Conservation (phyloP, 768 basidiomycete genomes). For the Xerocomellus amylosporus region DNA sequence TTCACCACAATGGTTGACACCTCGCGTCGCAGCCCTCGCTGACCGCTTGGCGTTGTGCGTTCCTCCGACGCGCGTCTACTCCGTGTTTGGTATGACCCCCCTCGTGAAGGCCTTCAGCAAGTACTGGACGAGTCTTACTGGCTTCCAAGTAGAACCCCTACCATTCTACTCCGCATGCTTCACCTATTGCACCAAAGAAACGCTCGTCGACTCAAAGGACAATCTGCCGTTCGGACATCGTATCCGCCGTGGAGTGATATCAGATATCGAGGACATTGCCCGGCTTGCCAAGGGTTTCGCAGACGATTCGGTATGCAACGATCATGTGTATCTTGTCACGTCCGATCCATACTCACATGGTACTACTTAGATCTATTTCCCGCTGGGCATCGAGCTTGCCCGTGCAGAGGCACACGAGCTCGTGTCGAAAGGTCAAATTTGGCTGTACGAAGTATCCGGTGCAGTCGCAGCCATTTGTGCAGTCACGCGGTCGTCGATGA, state of each 20-base stretch:
- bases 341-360: slow-evolving; percentile 1
- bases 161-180: slow-evolving; percentile 53
- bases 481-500: slow-evolving; percentile 49
- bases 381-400: slow-evolving; percentile 39
- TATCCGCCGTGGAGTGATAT: slow-evolving; percentile 37
- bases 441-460: slow-evolving; percentile 47
- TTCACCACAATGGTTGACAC: slow-evolving; percentile 28
- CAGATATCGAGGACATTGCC: slow-evolving; percentile 42
- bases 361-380: slow-evolving; percentile 43
- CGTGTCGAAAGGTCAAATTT: slow-evolving; percentile 47
- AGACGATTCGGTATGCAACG: slow-evolving; percentile 45
- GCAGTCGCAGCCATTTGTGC: slow-evolving; percentile 52
- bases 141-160: slow-evolving; percentile 35
- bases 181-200: slow-evolving; percentile 41
- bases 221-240: slow-evolving; percentile 34
- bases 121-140: slow-evolving; percentile 44
- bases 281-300: slow-evolving; percentile 51
- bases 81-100: slow-evolving; percentile 45
- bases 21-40: slow-evolving; percentile 37
- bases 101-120: slow-evolving; percentile 44
- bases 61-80: slow-evolving; percentile 46
- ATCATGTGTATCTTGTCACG: background rate
- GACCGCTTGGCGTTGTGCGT: slow-evolving; percentile 39
- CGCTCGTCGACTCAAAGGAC: slow-evolving; percentile 30
- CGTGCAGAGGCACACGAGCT: slow-evolving; percentile 45